These are phyloP conservation scores for carrot (Daucus carota) DNA, from an alignment of 129 eudicot genomes.

Conservation along the genomic window DNA sequence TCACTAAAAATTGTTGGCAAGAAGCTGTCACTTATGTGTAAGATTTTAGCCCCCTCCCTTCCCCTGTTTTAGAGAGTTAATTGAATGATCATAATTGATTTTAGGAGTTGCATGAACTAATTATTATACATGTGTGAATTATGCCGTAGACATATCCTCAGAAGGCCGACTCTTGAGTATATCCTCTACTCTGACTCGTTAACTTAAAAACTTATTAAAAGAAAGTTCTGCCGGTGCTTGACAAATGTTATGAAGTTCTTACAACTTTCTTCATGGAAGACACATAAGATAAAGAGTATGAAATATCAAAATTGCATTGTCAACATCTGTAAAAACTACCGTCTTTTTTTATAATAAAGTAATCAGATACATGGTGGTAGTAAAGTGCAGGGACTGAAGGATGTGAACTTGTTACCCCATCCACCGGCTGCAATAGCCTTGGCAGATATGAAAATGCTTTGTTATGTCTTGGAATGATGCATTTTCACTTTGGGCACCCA, in stretches of 20 bases:
- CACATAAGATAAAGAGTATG: neutral
- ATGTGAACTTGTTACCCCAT: conserved; percentile 55
- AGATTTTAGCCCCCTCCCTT: neutral
- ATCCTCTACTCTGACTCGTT: neutral
- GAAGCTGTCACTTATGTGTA: neutral
- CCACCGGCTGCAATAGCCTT: conserved; percentile 36
- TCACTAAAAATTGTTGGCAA: neutral
- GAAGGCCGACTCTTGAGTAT: neutral
- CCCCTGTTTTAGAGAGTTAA: neutral
- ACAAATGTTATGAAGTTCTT: neutral
- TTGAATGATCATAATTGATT: neutral
- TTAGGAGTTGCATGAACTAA: neutral
- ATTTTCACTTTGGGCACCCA: conserved; percentile 96
- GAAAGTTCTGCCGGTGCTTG: neutral
- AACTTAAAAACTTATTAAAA: neutral
- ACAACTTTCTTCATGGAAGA: neutral
- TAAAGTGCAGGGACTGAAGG: conserved; percentile 99
- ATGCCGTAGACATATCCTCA: too few relatives aligned
- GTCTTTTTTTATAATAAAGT: conserved; percentile 8
- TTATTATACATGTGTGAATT: neutral
- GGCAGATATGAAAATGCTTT: conserved; percentile 96
- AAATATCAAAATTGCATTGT: neutral
- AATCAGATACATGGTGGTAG: conserved; percentile 23
- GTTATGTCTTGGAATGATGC: conserved; percentile 89
- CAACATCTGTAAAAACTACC: neutral